Base-by-base conservation (phyloP, 768 basidiomycete species). In the Coprinopsis marcescibilis region DNA sequence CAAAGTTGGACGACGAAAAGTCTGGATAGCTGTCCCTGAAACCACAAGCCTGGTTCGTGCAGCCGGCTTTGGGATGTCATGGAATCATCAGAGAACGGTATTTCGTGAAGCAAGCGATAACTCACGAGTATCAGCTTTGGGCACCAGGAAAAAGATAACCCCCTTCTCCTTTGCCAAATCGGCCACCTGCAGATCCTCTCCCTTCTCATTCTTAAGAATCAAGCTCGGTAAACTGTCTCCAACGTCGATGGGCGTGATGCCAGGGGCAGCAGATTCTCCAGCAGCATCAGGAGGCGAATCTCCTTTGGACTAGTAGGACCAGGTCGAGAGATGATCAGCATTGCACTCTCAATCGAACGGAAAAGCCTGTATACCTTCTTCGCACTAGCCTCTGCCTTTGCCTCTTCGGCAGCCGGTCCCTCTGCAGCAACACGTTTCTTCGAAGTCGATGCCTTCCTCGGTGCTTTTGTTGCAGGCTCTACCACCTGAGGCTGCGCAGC, bases 31-130 rank as follows among this genome's bases (percentile, higher is more conserved):
- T 71, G 60, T 97, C 93, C 15, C 91, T 76, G 74, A 88, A 98
- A 3, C 83, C 87, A 60, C 94, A 97, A 0, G 94, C 93, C 62
- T 97, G 93, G 27, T 68, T 83, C 2, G 92, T 97, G 68, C 94
- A 96, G 25, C 94, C 92, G 44, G 86, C 87, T 36, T n/a, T 4
- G 14, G 17, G 7, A 40, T 21, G 17, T 10, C 15, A 40, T 24
- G 11, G 25, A 10, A 12, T 40, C 39, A 20, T 4, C 15, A 14
- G 32, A 11, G 26, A 40, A 25, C 19, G 20, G 23, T 43, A 45
- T 21, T 23, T 33, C 17, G 32, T 21, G 2, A n/a, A n/a, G n/a
- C n/a, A n/a, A n/a, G n/a, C n/a, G n/a, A n/a, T n/a, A n/a, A 64
- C 84, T 54, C 55, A 91, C 85, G 81, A 15, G 88, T 91, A 67